Conservation (phyloP, 2,329 filamentous ascomycete genomes). For the Microdochium nivale region DNA sequence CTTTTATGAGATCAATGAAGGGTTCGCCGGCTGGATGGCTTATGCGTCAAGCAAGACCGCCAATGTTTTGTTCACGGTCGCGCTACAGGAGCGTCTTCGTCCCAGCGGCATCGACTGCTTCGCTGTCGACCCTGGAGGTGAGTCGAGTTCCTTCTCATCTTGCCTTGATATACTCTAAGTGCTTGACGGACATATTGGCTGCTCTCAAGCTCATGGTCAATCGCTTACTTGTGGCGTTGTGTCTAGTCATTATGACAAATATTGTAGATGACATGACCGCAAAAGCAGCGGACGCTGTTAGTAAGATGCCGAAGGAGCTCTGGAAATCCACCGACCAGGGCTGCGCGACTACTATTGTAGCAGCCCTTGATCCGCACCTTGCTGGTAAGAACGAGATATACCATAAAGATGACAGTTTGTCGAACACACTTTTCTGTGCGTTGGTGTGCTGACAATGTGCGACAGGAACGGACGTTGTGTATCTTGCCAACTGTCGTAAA, state of each 20-base stretch:
- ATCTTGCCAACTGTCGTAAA: conserved; percentile 6
- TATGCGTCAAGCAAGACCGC: conserved; percentile 9
- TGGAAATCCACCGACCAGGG: conserved; percentile 12
- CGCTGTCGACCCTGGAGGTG: conserved; percentile 12
- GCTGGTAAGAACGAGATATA: conserved; percentile 5
- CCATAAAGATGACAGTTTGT: neutral
- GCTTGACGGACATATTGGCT: neutral
- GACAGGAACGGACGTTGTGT: conserved; percentile 3
- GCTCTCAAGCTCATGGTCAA: neutral
- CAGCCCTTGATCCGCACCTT: conserved; percentile 8
- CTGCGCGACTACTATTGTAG: conserved; percentile 11
- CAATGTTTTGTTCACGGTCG: conserved; percentile 6
- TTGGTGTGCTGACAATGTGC: conserved; percentile 8
- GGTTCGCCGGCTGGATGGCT: conserved; percentile 8
- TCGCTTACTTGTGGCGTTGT: neutral
- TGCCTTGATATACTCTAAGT: neutral
- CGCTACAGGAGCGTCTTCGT: conserved; percentile 7
- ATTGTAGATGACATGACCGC: conserved; percentile 3
- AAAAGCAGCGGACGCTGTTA: neutral
- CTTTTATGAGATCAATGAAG: conserved; percentile 5
- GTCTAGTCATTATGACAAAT: conserved; percentile 6
- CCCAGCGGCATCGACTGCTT: conserved; percentile 7
- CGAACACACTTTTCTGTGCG: too few species aligned
- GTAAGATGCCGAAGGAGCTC: neutral
- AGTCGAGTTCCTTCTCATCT: conserved; percentile 2